Percentiles rank a stretch among this genome's conserved stretches.
Conservation (phyloP, 306 rosid genomes). For the Medicago ruthenica region DNA sequence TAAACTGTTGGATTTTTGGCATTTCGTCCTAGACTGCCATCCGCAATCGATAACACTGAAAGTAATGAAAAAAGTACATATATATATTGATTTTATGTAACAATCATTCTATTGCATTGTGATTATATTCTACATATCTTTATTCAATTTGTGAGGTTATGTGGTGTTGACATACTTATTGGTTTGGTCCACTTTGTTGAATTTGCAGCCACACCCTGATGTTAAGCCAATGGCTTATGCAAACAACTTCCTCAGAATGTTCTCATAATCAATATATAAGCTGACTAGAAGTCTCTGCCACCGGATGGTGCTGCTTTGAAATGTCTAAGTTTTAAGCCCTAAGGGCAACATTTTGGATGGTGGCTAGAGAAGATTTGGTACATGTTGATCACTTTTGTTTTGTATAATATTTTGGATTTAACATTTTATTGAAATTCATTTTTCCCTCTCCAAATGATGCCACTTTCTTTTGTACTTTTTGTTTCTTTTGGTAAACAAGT, state of each 20-base stretch:
- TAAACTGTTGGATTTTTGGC: neutral
- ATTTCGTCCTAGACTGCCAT: neutral
- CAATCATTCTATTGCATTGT: conserved; percentile 2
- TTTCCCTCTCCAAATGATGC: conserved; percentile 39
- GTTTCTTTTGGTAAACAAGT: conserved; percentile 37
- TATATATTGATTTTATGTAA: conserved; percentile 1
- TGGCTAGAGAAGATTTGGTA: conserved; percentile 39
- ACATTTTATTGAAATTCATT: conserved; percentile 47
- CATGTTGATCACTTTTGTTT: conserved; percentile 42
- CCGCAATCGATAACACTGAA: neutral
- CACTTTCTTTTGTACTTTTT: conserved; percentile 22
- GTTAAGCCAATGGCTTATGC: conserved; percentile 99
- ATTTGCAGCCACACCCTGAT: conserved; percentile 93
- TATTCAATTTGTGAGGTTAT: neutral
- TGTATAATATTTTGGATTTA: conserved; percentile 47
- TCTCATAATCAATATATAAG: conserved; percentile 52
- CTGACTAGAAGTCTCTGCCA: conserved; percentile 45
- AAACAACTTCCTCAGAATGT: conserved; percentile 88
- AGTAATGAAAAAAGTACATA: neutral
- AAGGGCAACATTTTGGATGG: conserved; percentile 42
- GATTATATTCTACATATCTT: neutral
- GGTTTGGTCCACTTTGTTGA: conserved; percentile 23
- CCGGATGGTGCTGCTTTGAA: conserved; percentile 32
- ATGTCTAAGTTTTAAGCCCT: conserved; percentile 37
- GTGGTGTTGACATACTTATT: conserved; percentile 1